Conservation (phyloP, 2,329 filamentous ascomycete species). For the Clonostachys solani region DNA sequence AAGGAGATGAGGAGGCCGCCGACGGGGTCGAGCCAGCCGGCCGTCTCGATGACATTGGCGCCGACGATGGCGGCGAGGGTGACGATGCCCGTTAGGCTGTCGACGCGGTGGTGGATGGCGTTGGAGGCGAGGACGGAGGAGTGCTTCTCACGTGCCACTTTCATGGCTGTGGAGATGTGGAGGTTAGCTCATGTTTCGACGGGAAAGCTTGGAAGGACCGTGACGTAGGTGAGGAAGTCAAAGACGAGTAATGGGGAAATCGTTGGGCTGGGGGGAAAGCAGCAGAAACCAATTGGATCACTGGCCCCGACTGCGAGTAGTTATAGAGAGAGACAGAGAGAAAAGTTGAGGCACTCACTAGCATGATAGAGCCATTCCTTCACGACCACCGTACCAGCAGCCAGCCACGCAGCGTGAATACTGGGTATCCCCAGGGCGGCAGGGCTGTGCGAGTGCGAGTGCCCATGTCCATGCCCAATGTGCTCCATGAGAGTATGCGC, state of each 20-base stretch:
- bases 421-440: constrained; percentile 58
- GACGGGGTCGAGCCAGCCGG: constrained; percentile 90
- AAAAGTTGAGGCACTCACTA: constrained; percentile 59
- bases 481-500: constrained; percentile 61
- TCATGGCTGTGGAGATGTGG: constrained; percentile 64
- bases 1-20: constrained; percentile 89
- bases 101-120: constrained; percentile 92
- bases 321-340: neutral
- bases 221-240: too few relatives aligned
- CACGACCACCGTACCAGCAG: constrained; percentile 80
- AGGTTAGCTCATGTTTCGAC: too few relatives aligned
- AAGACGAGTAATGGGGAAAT: too few relatives aligned
- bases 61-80: constrained; percentile 85
- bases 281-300: too few relatives aligned
- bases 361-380: constrained; percentile 98
- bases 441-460: constrained; percentile 50
- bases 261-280: too few relatives aligned
- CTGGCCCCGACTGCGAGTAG: neutral
- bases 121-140: constrained; percentile 96
- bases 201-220: too few relatives aligned
- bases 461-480: constrained; percentile 58
- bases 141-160: constrained; percentile 88
- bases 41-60: constrained; percentile 80
- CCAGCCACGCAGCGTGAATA: constrained; percentile 92
- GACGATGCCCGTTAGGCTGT: constrained; percentile 92